Evolutionary conservation across 2,329 filamentous ascomycete species (phyloP), one percentile per base, ranked within the genome.

Genomic region (Aureobasidium sp.): DNA sequence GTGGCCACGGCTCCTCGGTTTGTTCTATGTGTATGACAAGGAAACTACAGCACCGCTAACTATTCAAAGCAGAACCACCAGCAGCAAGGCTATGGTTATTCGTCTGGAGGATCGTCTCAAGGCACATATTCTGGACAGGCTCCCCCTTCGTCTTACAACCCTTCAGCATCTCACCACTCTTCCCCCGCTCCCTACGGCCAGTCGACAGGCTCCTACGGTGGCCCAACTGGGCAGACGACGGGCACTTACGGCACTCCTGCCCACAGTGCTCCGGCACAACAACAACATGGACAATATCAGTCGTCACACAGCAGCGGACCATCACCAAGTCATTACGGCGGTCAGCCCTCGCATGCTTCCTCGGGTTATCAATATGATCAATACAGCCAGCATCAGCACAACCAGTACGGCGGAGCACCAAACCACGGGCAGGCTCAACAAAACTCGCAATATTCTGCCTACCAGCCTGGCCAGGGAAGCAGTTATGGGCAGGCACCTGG

Each of bases 81-180:
- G 57, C 24, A 24, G 24, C 66, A 65, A 31, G 60, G 61, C 42
- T 75, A 75, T 61, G 74, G 73, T 19, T 76, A 76, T 63, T 71
- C 71, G 15, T 69, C 69, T 44, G 71, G 68, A 44, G 66, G 65
- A 17, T 48, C 44, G 19, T 65, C 64, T 15, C 66, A 66, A 35
- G 70, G 71, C 27, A 70, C 71, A 52, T 76, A 75, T 62, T 68
- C 67, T 27, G 74, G 73, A 27, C 66, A 70, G 29, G 73, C 72
- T 39, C 74, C 74, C 14, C 68, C 73, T 19, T 62, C 68, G 14
- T 68, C 70, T 7, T 76, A 76, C 63, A 70, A 73, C 56, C 65
- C 69, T 29, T 57, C 66, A 27, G 65, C 62, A n/a, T 65, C 66
- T 35, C 62, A 66, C n/a, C 62, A 63, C 7, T 63, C 65, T 22